phyloP scores from a whole-genome alignment of 306 rosid genomes.

The Glycyrrhiza uralensis region DNA sequence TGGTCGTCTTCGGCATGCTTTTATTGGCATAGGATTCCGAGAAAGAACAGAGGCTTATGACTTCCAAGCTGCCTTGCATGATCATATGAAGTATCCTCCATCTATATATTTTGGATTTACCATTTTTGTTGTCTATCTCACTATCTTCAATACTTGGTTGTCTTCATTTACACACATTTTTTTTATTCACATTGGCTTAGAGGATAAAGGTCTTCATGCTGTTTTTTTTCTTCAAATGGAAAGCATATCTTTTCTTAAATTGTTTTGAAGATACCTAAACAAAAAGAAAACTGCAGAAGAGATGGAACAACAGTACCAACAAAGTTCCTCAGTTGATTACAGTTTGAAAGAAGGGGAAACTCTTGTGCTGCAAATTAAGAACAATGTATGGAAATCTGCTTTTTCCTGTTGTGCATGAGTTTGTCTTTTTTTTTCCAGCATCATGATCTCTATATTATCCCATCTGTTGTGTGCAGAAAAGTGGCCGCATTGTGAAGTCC shows the following conservation, averaged over 20 bases:
- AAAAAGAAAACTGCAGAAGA: slow-evolving; percentile 96
- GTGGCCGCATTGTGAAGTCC: slow-evolving; percentile 51
- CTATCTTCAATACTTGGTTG: slow-evolving; percentile 1
- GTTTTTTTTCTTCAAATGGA: neutral
- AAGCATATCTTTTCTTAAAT: slow-evolving; percentile 11
- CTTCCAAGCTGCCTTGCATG: slow-evolving; percentile 96
- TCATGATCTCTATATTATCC: slow-evolving; percentile 2
- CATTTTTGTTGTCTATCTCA: slow-evolving; percentile 4
- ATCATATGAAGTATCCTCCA: slow-evolving; percentile 80
- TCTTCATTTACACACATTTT: neutral
- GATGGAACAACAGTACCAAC: slow-evolving; percentile 93
- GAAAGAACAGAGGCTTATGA: slow-evolving; percentile 98
- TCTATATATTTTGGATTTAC: slow-evolving; percentile 20
- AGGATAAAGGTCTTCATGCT: slow-evolving; percentile 7
- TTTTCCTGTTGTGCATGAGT: slow-evolving; percentile 3
- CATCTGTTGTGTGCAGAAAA: slow-evolving; percentile 51
- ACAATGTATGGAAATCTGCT: slow-evolving; percentile 43
- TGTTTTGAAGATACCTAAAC: slow-evolving; percentile 63
- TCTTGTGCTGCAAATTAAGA: slow-evolving; percentile 77
- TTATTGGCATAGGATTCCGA: slow-evolving; percentile 92
- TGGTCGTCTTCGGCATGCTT: slow-evolving; percentile 95
- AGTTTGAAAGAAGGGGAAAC: slow-evolving; percentile 97
- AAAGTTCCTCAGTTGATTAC: slow-evolving; percentile 76
- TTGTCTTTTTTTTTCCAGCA: neutral
- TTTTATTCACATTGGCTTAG: neutral